Evolutionary conservation across 169 alveolate species (phyloP).

Genomic region (Plasmodium malariae): DNA sequence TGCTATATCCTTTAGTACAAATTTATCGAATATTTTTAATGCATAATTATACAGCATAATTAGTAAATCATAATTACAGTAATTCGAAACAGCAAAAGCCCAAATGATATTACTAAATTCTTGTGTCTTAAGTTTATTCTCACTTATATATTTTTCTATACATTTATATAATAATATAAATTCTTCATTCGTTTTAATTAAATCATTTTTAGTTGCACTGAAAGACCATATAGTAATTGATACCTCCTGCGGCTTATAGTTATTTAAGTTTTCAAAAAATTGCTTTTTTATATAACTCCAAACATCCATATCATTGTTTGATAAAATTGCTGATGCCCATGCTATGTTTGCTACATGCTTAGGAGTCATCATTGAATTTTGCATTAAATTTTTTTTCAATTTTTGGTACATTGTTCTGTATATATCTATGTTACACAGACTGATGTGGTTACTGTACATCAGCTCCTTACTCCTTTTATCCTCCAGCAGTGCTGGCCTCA

Average conservation of each 20-base stretch:
- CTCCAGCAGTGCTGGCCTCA: no score
- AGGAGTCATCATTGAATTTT: constrained; percentile 6
- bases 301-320: constrained; percentile 28
- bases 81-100: constrained; percentile 43
- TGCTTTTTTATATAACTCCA: constrained; percentile 53
- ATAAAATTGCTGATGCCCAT: constrained; percentile 63
- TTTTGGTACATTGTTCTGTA: constrained; percentile 22
- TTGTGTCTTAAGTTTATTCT: constrained; percentile 57
- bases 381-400: constrained; percentile 9
- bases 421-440: constrained; percentile 8
- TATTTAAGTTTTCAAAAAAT: constrained; percentile 37
- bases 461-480: neutral
- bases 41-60: constrained; percentile 56
- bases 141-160: constrained; percentile 17
- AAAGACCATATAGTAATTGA: constrained; percentile 69
- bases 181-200: constrained; percentile 38
- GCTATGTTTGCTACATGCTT: constrained; percentile 71
- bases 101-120: constrained; percentile 72
- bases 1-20: constrained; percentile 34
- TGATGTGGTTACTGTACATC: constrained; percentile 18
- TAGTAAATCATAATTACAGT: constrained; percentile 38
- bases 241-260: constrained; percentile 61
- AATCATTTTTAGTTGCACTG: constrained; percentile 38
- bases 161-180: constrained; percentile 20
- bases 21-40: constrained; percentile 26